Percentiles rank a stretch among this genome's conserved stretches.
These are phyloP conservation scores for Xylariaceae sp. DNA, from an alignment of 2,329 filamentous ascomycete species.

Conservation along the genomic window DNA sequence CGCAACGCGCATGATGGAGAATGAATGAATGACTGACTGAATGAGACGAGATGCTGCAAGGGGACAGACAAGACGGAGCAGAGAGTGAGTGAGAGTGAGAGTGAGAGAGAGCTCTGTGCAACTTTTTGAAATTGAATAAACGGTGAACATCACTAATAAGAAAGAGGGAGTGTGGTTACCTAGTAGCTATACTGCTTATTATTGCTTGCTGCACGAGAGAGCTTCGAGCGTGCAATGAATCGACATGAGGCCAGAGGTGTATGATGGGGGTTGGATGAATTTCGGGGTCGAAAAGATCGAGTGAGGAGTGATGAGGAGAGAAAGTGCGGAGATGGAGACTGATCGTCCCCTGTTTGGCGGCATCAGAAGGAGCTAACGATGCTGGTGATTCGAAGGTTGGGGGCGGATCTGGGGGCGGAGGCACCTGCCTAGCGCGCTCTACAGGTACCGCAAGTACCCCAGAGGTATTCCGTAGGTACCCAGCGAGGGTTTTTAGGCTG, in stretches of 20 bases:
- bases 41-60: neutral
- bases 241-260: constrained; percentile 7
- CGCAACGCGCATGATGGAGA: neutral
- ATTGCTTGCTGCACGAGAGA: constrained; percentile 8
- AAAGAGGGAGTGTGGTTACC: neutral
- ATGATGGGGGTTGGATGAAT: constrained; percentile 21
- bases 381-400: neutral
- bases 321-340: constrained; percentile 32
- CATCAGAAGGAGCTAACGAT: constrained; percentile 3
- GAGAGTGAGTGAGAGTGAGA: neutral
- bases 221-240: constrained; percentile 2
- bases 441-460: neutral
- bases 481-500: neutral
- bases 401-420: constrained; percentile 4
- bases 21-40: neutral
- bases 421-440: neutral
- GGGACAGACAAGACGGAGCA: neutral
- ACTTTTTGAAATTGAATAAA: neutral
- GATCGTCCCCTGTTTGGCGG: constrained; percentile 1
- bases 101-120: neutral
- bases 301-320: constrained; percentile 28
- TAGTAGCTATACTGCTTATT: neutral
- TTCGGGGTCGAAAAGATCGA: constrained; percentile 17
- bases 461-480: neutral
- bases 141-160: neutral